Conservation (phyloP, 1,284 basidiomycete genomes). For the Ceratobasidium sp. region DNA sequence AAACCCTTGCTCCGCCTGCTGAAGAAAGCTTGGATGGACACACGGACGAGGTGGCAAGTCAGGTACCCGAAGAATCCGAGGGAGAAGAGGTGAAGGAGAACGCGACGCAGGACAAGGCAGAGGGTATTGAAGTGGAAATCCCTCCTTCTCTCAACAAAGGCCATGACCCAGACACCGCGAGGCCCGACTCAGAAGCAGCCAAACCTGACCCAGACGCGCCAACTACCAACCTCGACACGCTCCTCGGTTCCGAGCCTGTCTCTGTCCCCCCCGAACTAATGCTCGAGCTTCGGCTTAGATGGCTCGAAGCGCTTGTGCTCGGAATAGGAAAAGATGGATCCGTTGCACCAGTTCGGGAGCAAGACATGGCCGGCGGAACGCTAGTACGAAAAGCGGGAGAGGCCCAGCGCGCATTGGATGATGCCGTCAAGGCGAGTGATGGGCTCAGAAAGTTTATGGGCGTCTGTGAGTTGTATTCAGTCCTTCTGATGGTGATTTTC, state of each 20-base stretch:
- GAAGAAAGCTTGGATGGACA: slow-evolving; percentile 27
- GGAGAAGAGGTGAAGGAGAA: slow-evolving; percentile 2
- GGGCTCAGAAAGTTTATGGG: slow-evolving; percentile 73
- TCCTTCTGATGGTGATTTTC: neutral
- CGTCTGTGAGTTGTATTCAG: slow-evolving; percentile 60
- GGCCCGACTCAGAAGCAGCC: neutral
- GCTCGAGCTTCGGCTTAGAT: slow-evolving; percentile 71
- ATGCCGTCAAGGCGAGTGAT: slow-evolving; percentile 67
- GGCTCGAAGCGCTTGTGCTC: slow-evolving; percentile 74
- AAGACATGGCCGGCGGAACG: slow-evolving; percentile 46
- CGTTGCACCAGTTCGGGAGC: slow-evolving; percentile 11
- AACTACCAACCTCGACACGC: slow-evolving; percentile 16
- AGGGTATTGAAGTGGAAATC: neutral
- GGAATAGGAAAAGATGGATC: slow-evolving; percentile 60
- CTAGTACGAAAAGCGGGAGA: slow-evolving; percentile 64
- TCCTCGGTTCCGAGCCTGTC: slow-evolving; percentile 30
- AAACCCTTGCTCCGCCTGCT: neutral
- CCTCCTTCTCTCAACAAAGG: neutral
- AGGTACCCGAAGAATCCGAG: neutral
- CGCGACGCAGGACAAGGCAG: neutral
- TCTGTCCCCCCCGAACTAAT: slow-evolving; percentile 66
- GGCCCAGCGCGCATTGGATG: slow-evolving; percentile 62
- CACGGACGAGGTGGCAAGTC: slow-evolving; percentile 10
- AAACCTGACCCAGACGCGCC: neutral
- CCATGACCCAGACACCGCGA: neutral